Conservation (phyloP, 2,329 filamentous ascomycete species). For the Emmonsiellopsis sp. region DNA sequence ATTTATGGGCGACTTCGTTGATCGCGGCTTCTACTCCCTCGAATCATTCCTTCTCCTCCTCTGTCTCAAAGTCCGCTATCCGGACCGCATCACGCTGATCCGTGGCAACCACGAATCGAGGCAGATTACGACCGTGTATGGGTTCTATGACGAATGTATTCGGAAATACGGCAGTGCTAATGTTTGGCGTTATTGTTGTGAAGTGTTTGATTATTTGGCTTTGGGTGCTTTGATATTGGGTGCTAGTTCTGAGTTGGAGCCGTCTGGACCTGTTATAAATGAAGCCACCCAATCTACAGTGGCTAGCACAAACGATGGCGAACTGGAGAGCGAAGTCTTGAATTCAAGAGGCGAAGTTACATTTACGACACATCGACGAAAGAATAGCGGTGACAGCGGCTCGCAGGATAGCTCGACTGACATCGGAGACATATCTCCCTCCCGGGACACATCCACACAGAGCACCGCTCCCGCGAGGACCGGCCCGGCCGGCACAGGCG, state of each 20-base stretch:
- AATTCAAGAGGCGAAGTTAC: conserved; percentile 75
- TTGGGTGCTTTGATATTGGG: conserved; percentile 98
- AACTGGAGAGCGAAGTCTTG: conserved; percentile 87
- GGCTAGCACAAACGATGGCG: conserved; percentile 48
- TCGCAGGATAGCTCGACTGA: conserved; percentile 27
- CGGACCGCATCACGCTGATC: conserved; percentile 88
- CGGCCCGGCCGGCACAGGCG: conserved; percentile 70
- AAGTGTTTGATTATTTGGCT: conserved; percentile 99
- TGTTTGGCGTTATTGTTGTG: conserved; percentile 99
- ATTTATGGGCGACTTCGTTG: conserved; percentile 95
- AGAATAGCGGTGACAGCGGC: conserved; percentile 20
- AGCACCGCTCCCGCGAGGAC: conserved; percentile 41
- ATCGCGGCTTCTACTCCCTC: conserved; percentile 96
- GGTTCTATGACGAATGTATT: conserved; percentile 96
- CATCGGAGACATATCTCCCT: conserved; percentile 28
- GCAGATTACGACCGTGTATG: conserved; percentile 96
- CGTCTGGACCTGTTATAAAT: conserved; percentile 41
- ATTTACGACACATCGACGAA: conserved; percentile 39
- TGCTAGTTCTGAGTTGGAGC: conserved; percentile 57
- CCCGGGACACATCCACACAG: conserved; percentile 32
- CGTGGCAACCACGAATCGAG: conserved; percentile 96
- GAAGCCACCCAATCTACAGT: conserved; percentile 42
- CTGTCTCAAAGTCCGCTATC: conserved; percentile 94
- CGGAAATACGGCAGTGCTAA: conserved; percentile 98
- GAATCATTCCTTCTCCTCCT: conserved; percentile 97